Percentiles rank a stretch among this genome's conserved stretches.
Conservation (phyloP, 192 early-diverging fungal genomes). For the Backusella circina region DNA sequence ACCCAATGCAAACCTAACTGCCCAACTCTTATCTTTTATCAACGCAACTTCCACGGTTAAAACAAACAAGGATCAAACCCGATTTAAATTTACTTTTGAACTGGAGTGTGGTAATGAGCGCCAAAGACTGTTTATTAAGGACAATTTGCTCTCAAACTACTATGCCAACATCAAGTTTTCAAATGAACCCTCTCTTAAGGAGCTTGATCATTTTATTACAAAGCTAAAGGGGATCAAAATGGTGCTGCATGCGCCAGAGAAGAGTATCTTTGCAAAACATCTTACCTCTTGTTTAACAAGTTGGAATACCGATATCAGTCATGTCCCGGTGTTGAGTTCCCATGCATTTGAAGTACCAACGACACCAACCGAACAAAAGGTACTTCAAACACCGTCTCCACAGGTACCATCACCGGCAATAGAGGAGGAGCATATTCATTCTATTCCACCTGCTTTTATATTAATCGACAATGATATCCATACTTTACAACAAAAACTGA, state of each 20-base stretch:
- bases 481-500: constrained; percentile 43
- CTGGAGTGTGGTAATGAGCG: constrained; percentile 10
- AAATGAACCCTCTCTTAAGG: constrained; percentile 47
- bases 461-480: constrained; percentile 57
- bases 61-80: constrained; percentile 5
- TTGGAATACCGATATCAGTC: constrained; percentile 49
- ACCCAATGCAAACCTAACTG: constrained; percentile 30
- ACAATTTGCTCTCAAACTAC: constrained; percentile 17
- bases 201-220: constrained; percentile 39
- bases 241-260: constrained; percentile 42
- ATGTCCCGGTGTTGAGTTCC: constrained; percentile 27
- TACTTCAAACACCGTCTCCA: background rate
- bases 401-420: constrained; percentile 23
- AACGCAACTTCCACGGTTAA: background rate
- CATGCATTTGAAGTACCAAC: background rate
- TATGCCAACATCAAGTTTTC: constrained; percentile 34
- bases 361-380: background rate
- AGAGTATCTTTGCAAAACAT: constrained; percentile 51
- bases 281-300: constrained; percentile 47
- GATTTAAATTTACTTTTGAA: constrained; percentile 21
- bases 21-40: constrained; percentile 19
- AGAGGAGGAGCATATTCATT: constrained; percentile 31
- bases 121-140: background rate
- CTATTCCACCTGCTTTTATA: constrained; percentile 44
- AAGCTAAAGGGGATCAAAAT: constrained; percentile 42